These are phyloP conservation scores for Solioccasus polychromus DNA, from an alignment of 768 basidiomycete species.

Conservation along the genomic window DNA sequence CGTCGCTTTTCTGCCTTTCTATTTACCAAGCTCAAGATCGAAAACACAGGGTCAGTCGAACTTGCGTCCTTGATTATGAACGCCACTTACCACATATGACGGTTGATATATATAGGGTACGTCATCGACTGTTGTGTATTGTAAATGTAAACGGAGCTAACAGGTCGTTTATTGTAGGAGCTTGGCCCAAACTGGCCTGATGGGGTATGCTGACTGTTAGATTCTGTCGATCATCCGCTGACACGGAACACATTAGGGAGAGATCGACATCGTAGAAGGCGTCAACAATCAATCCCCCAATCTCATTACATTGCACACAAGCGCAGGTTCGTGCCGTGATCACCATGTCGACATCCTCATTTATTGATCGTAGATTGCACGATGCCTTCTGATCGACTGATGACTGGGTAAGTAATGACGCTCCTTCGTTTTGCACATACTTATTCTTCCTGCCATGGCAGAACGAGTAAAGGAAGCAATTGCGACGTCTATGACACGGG, in stretches of 20 bases:
- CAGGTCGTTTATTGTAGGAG: constrained; percentile 14
- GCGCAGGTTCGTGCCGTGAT: constrained; percentile 15
- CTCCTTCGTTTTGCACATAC: neutral
- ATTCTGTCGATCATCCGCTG: neutral
- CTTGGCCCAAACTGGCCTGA: constrained; percentile 28
- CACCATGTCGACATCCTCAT: neutral
- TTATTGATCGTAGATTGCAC: constrained; percentile 25
- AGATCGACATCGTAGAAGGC: constrained; percentile 36
- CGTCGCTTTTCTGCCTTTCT: constrained; percentile 2
- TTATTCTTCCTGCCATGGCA: constrained; percentile 5
- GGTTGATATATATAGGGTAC: constrained; percentile 19
- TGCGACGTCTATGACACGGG: constrained; percentile 30
- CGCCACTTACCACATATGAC: neutral
- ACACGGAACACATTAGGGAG: constrained; percentile 18
- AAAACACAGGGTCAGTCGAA: constrained; percentile 17
- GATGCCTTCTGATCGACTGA: constrained; percentile 29
- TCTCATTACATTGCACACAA: constrained; percentile 29
- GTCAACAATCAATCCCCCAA: constrained; percentile 30
- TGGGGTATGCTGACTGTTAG: constrained; percentile 8
- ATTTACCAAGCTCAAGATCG: neutral
- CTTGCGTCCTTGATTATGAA: neutral
- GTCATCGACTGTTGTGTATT: too few species aligned
- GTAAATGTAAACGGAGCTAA: neutral
- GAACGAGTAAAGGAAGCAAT: constrained; percentile 23
- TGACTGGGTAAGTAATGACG: constrained; percentile 28